Conservation (phyloP, 2,329 filamentous ascomycete genomes). For the Mariannaea sp. region DNA sequence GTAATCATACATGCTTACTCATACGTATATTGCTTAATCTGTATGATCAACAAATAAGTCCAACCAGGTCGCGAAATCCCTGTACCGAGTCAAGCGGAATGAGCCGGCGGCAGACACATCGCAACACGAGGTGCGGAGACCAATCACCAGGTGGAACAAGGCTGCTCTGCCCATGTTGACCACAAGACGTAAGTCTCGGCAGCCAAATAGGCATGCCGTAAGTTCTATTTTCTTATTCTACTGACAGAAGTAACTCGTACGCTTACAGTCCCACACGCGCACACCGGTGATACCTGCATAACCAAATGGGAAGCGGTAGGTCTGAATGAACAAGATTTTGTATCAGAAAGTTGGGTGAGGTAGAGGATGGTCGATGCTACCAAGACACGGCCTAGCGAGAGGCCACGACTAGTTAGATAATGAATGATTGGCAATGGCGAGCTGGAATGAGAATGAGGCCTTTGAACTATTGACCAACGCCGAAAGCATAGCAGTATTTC, state of each 20-base stretch:
- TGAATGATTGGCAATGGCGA: conserved; percentile 6
- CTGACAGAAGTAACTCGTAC: background rate
- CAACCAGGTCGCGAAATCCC: too few species aligned
- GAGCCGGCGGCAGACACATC: background rate
- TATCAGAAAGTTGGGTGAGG: background rate
- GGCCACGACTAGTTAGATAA: background rate
- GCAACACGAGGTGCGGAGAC: conserved; percentile 3
- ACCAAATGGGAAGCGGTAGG: background rate
- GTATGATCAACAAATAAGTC: too few species aligned
- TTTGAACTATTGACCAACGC: background rate
- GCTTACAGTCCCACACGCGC: background rate
- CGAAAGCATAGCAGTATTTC: too few species aligned
- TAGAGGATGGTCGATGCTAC: background rate
- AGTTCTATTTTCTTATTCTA: too few species aligned
- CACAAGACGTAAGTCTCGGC: conserved; percentile 9
- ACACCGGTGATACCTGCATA: background rate
- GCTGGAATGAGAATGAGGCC: background rate
- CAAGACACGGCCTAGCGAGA: conserved; percentile 2
- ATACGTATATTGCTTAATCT: too few species aligned
- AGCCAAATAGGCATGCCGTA: too few species aligned
- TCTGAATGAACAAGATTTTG: background rate
- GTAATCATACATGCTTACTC: too few species aligned
- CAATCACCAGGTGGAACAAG: background rate
- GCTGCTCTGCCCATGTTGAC: background rate
- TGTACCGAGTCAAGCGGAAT: too few species aligned